Evolutionary conservation across 2,329 filamentous ascomycete species (phyloP).

Genomic region (Aspergillus viridinutans): DNA sequence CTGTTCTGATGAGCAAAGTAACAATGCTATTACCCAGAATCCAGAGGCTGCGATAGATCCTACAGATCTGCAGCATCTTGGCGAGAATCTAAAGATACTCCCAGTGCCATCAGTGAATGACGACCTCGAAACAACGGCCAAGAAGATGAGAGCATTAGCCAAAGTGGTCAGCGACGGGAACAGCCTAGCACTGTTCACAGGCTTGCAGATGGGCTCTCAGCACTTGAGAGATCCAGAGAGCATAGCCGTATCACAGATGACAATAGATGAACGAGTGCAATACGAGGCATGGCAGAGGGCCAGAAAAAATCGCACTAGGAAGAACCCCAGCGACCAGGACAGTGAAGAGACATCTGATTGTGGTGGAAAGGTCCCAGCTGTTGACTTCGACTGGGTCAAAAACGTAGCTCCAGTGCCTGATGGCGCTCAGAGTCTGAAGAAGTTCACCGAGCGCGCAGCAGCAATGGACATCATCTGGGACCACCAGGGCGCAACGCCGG

Average conservation of each 20-base stretch:
- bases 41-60: neutral
- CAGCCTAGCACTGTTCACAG: slow-evolving; percentile 19
- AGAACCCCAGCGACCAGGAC: neutral
- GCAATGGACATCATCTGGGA: slow-evolving; percentile 19
- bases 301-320: neutral
- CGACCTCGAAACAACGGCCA: slow-evolving; percentile 13
- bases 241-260: slow-evolving; percentile 13
- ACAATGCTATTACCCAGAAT: neutral
- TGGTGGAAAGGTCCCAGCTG: neutral
- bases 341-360: neutral
- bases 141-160: slow-evolving; percentile 15
- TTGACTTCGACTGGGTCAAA: slow-evolving; percentile 14
- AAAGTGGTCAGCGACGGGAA: slow-evolving; percentile 12
- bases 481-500: slow-evolving; percentile 17
- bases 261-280: slow-evolving; percentile 4
- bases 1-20: neutral
- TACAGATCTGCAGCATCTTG: slow-evolving; percentile 1
- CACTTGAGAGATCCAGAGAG: slow-evolving; percentile 6
- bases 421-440: slow-evolving; percentile 15
- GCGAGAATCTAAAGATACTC: slow-evolving; percentile 7
- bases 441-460: slow-evolving; percentile 15
- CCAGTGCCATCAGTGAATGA: slow-evolving; percentile 13
- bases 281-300: slow-evolving; percentile 15
- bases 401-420: slow-evolving; percentile 13
- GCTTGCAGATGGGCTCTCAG: slow-evolving; percentile 8